Evolutionary conservation across 768 basidiomycete genomes (phyloP).

Genomic region (Tubosaeta brunneosetosa): DNA sequence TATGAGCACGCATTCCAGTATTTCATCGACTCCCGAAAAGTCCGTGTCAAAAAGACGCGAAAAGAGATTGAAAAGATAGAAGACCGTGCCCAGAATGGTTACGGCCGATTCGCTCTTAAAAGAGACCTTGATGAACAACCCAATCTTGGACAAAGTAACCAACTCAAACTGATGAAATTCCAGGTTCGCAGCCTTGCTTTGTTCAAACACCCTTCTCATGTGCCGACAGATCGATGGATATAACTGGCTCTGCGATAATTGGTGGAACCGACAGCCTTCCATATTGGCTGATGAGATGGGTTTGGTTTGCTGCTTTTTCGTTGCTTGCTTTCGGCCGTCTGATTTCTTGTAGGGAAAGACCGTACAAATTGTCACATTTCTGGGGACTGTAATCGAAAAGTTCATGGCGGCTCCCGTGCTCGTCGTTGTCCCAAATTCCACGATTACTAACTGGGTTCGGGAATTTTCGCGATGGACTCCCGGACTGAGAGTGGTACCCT

Average conservation of each 20-base stretch:
- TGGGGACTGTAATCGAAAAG: slow-evolving; percentile 58
- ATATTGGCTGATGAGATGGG: slow-evolving; percentile 99
- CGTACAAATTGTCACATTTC: slow-evolving; percentile 82
- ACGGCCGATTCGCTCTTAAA: slow-evolving; percentile 43
- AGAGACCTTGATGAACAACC: slow-evolving; percentile 47
- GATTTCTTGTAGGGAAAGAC: slow-evolving; percentile 69
- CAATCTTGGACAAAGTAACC: slow-evolving; percentile 58
- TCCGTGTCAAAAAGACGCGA: slow-evolving; percentile 50
- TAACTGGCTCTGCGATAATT: slow-evolving; percentile 82
- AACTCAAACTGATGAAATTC: slow-evolving; percentile 79
- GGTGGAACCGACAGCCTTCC: slow-evolving; percentile 81
- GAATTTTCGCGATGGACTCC: slow-evolving; percentile 83
- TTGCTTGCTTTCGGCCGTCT: slow-evolving; percentile 1
- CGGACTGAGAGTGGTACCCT: slow-evolving; percentile 72
- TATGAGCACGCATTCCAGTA: slow-evolving; percentile 65
- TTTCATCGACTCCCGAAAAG: slow-evolving; percentile 58
- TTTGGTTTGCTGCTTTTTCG: slow-evolving; percentile 46
- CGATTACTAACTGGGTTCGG: slow-evolving; percentile 91
- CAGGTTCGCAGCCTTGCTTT: slow-evolving; percentile 48
- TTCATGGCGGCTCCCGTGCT: slow-evolving; percentile 72
- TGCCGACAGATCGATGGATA: slow-evolving; percentile 63
- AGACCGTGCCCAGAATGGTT: slow-evolving; percentile 53
- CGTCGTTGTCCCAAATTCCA: slow-evolving; percentile 94
- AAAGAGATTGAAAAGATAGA: slow-evolving; percentile 43
- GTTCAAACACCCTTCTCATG: slow-evolving; percentile 2